Percentiles rank a stretch among this genome's conserved stretches.
These are phyloP conservation scores for Dactylellina haptotyla DNA, from an alignment of 2,329 filamentous ascomycete species.

Conservation along the genomic window DNA sequence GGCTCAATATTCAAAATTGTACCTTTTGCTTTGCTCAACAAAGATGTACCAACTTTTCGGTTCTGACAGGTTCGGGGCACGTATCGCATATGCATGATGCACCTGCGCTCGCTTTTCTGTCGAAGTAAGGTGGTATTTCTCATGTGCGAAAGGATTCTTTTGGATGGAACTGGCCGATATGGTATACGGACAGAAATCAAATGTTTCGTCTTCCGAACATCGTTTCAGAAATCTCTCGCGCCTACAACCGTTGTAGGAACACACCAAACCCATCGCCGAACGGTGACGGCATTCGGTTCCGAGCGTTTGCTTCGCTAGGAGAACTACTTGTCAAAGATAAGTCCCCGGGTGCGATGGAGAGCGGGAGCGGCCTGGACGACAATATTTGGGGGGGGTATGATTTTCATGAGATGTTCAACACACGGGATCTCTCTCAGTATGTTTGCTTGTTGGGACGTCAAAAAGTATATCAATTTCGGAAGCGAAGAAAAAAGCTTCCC, in stretches of 20 bases:
- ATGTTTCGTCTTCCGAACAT: slow-evolving; percentile 33
- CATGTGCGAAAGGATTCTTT: not conserved
- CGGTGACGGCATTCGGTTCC: slow-evolving; percentile 29
- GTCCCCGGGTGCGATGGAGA: slow-evolving; percentile 5
- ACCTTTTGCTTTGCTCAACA: not conserved
- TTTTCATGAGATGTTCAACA: slow-evolving; percentile 8
- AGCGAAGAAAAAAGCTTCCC: not conserved
- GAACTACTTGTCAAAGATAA: slow-evolving; percentile 25
- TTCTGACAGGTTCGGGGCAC: slow-evolving; percentile 16
- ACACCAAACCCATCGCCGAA: slow-evolving; percentile 41
- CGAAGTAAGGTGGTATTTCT: not conserved
- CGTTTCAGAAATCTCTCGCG: slow-evolving; percentile 34
- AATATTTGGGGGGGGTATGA: not conserved
- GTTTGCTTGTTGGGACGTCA: slow-evolving; percentile 9
- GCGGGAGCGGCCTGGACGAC: not conserved
- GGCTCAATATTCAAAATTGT: slow-evolving; percentile 11
- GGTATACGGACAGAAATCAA: slow-evolving; percentile 20
- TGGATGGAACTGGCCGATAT: not conserved
- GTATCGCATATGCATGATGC: slow-evolving; percentile 21
- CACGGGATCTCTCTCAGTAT: slow-evolving; percentile 12
- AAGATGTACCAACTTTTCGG: slow-evolving; percentile 8
- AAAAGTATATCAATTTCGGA: not conserved
- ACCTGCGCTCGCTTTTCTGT: slow-evolving; percentile 11
- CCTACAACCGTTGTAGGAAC: not conserved
- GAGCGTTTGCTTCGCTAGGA: slow-evolving; percentile 23